Evolutionary conservation across 371 early-diverging fungal species (phyloP), one percentile per base, ranked within the genome.

Genomic region (Phascolomyces articulosus): DNA sequence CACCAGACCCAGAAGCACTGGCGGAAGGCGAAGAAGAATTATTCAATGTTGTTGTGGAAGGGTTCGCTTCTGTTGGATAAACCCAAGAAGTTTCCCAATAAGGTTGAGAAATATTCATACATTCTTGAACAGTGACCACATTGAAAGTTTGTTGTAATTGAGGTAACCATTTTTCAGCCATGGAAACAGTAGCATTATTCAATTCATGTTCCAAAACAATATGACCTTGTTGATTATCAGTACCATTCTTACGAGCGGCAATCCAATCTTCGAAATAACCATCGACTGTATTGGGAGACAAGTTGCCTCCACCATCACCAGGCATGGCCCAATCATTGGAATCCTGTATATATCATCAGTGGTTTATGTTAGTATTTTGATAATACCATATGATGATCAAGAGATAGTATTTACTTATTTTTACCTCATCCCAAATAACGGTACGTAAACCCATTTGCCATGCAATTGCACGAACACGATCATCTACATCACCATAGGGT

Each of bases 401-500:
- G 10, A 6, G 9, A 6, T 31, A 9, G 34, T 9, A 44, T 44
- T 38, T 6, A 38, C 0, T 0, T n/a, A 18, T 44, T 4, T 1
- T 44, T 44, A 44, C 44, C 44, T 71, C 67, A 41, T 80, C 74
- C 83, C 83, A 84, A 34, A 80, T 29, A 31, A 75, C 66, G 34
- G 80, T 78, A 40, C 65, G 64, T 64, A 83, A 40, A 61, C 83
- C 83, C 80, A 83, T 78, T 61, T 80, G 80, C 72, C 73, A 74
- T 23, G 83, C 80, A 69, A 82, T 78, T 23, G 79, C 77, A 64
- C 85, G 83, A 38, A 85, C 80, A 66, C 85, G 82, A 53, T 81
- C 80, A 66, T 86, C 85, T 16, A 77, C 79, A 63, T 83, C 85
- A 54, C 80, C 79, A 71, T 73, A 84, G 40, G 86, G 84, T 18